phyloP scores from a whole-genome alignment of 2,329 filamentous ascomycete species.

The Alternaria conjuncta region DNA sequence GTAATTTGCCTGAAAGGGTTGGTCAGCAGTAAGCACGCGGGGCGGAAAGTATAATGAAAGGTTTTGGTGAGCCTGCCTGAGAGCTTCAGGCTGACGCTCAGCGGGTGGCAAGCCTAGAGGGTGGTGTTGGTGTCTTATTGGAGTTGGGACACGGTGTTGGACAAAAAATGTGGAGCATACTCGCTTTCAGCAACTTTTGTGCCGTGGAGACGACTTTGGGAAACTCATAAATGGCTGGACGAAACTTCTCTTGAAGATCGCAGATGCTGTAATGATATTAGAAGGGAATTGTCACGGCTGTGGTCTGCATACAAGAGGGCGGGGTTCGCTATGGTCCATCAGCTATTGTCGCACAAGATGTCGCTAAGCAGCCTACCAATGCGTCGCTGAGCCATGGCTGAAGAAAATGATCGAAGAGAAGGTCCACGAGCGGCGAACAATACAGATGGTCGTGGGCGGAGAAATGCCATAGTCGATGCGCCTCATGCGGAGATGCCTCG shows the following conservation, averaged over 20 bases:
- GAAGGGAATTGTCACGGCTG: conserved; percentile 7
- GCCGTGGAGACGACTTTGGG: conserved; percentile 69
- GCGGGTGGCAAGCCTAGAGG: not conserved
- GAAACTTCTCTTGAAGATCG: conserved; percentile 94
- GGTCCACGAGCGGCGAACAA: not conserved
- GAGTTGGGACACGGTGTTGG: not conserved
- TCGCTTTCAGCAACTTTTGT: conserved; percentile 60
- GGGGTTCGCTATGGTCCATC: conserved; percentile 44
- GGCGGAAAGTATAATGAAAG: not conserved
- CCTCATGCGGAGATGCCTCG: conserved; percentile 14
- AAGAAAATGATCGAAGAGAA: conserved; percentile 11
- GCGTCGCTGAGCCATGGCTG: conserved; percentile 39
- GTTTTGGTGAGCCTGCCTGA: conserved; percentile 1
- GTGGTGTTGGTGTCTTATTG: not conserved
- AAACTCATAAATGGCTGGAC: conserved; percentile 81
- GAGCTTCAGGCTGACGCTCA: not conserved
- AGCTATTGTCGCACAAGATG: conserved; percentile 24
- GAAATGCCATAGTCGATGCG: conserved; percentile 13
- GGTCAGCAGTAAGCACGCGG: conserved; percentile 12
- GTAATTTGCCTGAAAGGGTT: conserved; percentile 54
- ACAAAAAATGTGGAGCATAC: conserved; percentile 32
- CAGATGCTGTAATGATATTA: conserved; percentile 70
- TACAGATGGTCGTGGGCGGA: conserved; percentile 13
- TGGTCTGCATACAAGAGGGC: conserved; percentile 47
- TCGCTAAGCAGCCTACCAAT: conserved; percentile 36